phyloP scores from a whole-genome alignment of 78 protist species.

The Guillardia theta region DNA sequence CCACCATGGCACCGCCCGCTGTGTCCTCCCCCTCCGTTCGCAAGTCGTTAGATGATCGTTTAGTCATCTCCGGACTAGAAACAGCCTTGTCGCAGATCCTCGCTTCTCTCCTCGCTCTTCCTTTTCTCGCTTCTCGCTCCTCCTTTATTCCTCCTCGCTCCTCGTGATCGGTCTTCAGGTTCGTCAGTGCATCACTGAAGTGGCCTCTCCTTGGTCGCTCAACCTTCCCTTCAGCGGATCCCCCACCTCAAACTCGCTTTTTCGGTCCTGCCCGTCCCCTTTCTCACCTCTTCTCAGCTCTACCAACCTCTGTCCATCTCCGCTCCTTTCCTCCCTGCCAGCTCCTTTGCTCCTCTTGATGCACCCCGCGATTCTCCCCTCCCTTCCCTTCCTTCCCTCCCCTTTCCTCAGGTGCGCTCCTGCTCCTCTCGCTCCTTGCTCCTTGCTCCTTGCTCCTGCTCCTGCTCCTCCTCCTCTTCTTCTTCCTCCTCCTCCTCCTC shows the following conservation, averaged over 20 bases:
- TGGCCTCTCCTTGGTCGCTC: too few species aligned
- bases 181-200: too few species aligned
- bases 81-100: too few species aligned
- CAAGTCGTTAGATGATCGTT: too few species aligned
- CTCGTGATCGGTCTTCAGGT: too few species aligned
- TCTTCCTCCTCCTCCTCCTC: background rate
- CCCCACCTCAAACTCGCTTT: too few species aligned
- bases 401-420: too few species aligned
- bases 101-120: background rate
- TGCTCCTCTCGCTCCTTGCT: background rate
- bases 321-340: background rate
- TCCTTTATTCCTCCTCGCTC: background rate
- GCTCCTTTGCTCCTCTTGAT: background rate
- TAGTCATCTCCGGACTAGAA: too few species aligned
- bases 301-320: background rate
- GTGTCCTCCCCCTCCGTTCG: background rate
- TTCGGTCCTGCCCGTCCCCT: background rate
- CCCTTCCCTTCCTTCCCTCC: background rate
- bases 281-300: background rate
- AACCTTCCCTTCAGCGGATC: too few species aligned
- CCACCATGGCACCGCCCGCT: too few species aligned
- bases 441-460: background rate
- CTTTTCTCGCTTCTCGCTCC: background rate
- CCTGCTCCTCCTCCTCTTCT: background rate
- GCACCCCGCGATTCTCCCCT: background rate